A percentile compares a stretch with the other conserved stretches of the same genome.
phyloP scores from a whole-genome alignment of 2,329 filamentous ascomycete genomes.

The Cytospora leucostoma region DNA sequence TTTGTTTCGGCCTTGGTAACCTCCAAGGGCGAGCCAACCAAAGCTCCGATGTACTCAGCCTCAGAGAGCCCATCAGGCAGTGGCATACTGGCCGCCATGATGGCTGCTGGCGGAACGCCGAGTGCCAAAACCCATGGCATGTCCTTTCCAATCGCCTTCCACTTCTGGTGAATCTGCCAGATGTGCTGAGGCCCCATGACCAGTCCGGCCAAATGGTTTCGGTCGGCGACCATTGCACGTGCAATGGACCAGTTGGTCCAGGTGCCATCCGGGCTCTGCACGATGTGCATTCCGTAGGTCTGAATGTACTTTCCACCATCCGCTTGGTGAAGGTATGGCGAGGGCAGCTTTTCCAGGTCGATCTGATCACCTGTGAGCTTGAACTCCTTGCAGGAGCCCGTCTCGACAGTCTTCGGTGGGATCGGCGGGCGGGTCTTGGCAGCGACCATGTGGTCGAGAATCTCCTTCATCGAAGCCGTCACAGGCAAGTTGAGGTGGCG shows the following conservation, averaged over 20 bases:
- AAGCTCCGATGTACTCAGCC: slow-evolving; percentile 49
- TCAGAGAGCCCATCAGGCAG: slow-evolving; percentile 52
- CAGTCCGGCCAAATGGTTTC: slow-evolving; percentile 43
- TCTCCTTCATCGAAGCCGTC: slow-evolving; percentile 40
- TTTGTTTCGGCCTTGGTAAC: slow-evolving; percentile 56
- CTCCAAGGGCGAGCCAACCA: slow-evolving; percentile 47
- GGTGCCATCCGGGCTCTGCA: slow-evolving; percentile 45
- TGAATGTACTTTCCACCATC: slow-evolving; percentile 55
- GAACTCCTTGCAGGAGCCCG: slow-evolving; percentile 47
- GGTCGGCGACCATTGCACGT: slow-evolving; percentile 49
- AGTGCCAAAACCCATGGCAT: slow-evolving; percentile 50
- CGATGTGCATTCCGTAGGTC: slow-evolving; percentile 51
- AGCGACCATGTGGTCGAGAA: slow-evolving; percentile 45
- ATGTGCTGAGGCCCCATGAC: slow-evolving; percentile 50
- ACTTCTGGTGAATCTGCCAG: slow-evolving; percentile 48
- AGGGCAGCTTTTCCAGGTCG: slow-evolving; percentile 45
- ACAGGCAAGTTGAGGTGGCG: slow-evolving; percentile 44
- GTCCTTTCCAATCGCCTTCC: slow-evolving; percentile 47
- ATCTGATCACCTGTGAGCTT: slow-evolving; percentile 41
- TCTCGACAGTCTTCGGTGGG: slow-evolving; percentile 36
- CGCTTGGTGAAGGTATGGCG: slow-evolving; percentile 44
- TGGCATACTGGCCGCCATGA: slow-evolving; percentile 51
- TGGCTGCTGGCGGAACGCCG: slow-evolving; percentile 51
- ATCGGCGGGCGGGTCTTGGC: slow-evolving; percentile 39
- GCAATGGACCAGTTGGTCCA: slow-evolving; percentile 53